These are phyloP conservation scores for Pulveroboletus sp. DNA, from an alignment of 768 basidiomycete species.

Conservation along the genomic window DNA sequence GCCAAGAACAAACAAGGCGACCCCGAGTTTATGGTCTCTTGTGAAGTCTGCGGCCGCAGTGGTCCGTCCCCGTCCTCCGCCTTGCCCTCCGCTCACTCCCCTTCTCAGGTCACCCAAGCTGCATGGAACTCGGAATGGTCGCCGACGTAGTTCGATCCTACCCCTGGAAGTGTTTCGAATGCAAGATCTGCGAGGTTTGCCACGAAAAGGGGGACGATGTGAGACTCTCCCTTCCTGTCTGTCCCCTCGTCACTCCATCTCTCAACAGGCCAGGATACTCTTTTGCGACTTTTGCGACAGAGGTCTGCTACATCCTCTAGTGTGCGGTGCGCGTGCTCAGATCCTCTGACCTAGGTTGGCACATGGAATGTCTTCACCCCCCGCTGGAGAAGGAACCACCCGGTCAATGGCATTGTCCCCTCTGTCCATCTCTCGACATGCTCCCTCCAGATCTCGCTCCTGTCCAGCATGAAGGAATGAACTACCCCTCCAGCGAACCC, in stretches of 20 bases:
- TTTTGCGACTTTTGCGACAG: slow-evolving; percentile 95
- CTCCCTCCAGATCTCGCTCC: slow-evolving; percentile 6
- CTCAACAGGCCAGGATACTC: slow-evolving; percentile 63
- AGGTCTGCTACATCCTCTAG: slow-evolving; percentile 42
- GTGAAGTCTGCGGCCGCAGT: slow-evolving; percentile 77
- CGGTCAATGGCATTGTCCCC: slow-evolving; percentile 75
- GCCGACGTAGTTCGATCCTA: slow-evolving; percentile 64
- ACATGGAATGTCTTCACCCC: slow-evolving; percentile 75
- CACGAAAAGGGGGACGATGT: slow-evolving; percentile 85
- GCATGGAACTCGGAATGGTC: slow-evolving; percentile 62
- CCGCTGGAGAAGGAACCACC: slow-evolving; percentile 67
- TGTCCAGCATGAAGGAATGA: slow-evolving; percentile 27
- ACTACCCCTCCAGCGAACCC: slow-evolving; percentile 14
- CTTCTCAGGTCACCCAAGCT: slow-evolving; percentile 75
- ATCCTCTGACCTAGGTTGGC: slow-evolving; percentile 57
- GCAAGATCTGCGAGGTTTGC: slow-evolving; percentile 90
- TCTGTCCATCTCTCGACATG: slow-evolving; percentile 42
- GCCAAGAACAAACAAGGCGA: slow-evolving; percentile 51
- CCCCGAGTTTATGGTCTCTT: slow-evolving; percentile 71
- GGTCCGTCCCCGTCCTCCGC: slow-evolving; percentile 42
- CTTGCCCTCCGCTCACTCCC: neutral
- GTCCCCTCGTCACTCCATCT: slow-evolving; percentile 19
- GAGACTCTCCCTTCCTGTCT: slow-evolving; percentile 33
- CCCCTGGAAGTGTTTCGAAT: slow-evolving; percentile 85
- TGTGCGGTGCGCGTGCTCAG: slow-evolving; percentile 1